These are phyloP conservation scores for Centaurea solstitialis DNA, from an alignment of 129 eudicot genomes.

Conservation along the genomic window DNA sequence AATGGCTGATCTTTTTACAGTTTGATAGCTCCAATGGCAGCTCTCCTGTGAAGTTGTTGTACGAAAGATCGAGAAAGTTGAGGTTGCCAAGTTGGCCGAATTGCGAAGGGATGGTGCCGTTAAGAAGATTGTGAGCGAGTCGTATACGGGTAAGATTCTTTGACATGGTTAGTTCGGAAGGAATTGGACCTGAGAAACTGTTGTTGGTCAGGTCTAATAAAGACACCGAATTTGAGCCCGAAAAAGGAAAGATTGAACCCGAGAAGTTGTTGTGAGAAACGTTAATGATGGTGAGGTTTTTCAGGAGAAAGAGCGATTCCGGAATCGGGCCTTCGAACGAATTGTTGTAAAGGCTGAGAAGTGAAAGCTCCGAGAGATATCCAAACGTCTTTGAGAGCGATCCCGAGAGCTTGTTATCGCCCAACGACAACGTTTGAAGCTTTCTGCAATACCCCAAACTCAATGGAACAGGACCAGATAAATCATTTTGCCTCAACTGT, in stretches of 20 bases:
- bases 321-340: slow-evolving; percentile 93
- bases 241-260: slow-evolving; percentile 63
- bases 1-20: slow-evolving; percentile 58
- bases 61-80: slow-evolving; percentile 79
- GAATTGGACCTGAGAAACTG: slow-evolving; percentile 75
- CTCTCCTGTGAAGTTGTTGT: slow-evolving; percentile 65
- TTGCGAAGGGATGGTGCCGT: slow-evolving; percentile 60
- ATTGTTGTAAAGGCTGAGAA: slow-evolving; percentile 83
- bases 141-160: slow-evolving; percentile 66
- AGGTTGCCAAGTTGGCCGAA: slow-evolving; percentile 58
- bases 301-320: slow-evolving; percentile 61
- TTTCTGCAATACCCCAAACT: slow-evolving; percentile 82
- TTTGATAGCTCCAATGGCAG: slow-evolving; percentile 55
- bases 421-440: slow-evolving; percentile 70
- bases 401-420: slow-evolving; percentile 83
- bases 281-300: slow-evolving; percentile 72
- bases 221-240: slow-evolving; percentile 59
- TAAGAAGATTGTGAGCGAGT: slow-evolving; percentile 69
- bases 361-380: slow-evolving; percentile 62
- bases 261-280: slow-evolving; percentile 68
- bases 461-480: slow-evolving; percentile 74
- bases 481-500: slow-evolving; percentile 82
- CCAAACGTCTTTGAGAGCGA: slow-evolving; percentile 70
- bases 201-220: slow-evolving; percentile 79
- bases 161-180: slow-evolving; percentile 65